Evolutionary conservation across 176 grass and related monocot genomes (phyloP).

Genomic region (Triticum timopheevii): DNA sequence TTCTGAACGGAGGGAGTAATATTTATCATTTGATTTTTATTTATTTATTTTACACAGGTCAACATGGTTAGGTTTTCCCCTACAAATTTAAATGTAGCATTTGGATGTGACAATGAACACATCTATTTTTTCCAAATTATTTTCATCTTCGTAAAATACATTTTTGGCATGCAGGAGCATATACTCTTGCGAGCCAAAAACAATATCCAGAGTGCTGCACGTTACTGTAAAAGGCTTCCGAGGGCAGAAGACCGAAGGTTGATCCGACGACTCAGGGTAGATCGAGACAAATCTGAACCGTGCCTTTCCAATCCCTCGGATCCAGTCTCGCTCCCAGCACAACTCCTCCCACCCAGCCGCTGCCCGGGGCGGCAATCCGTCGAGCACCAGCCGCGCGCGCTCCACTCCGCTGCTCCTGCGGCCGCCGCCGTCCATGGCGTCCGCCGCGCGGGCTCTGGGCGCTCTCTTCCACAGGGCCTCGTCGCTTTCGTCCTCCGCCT

Average conservation of each 20-base stretch:
- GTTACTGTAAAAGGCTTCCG: background rate
- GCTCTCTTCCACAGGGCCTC: constrained; percentile 45
- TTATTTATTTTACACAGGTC: too few relatives aligned
- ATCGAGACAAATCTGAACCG: constrained; percentile 2
- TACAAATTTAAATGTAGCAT: too few relatives aligned
- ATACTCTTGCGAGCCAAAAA: too few relatives aligned
- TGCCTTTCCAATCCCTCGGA: background rate
- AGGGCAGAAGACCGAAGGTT: background rate
- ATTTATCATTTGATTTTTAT: too few relatives aligned
- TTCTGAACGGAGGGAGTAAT: too few relatives aligned
- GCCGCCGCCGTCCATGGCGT: constrained; percentile 41
- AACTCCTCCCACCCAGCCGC: background rate
- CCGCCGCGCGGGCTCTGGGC: constrained; percentile 45
- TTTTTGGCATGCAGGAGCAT: too few relatives aligned
- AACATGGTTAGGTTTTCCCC: too few relatives aligned
- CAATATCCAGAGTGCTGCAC: too few relatives aligned
- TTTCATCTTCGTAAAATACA: too few relatives aligned
- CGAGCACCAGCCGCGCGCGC: constrained; percentile 34
- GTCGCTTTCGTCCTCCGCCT: constrained; percentile 23
- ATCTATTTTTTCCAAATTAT: too few relatives aligned
- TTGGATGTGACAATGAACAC: too few relatives aligned
- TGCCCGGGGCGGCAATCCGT: constrained; percentile 32
- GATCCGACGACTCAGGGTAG: constrained; percentile 23
- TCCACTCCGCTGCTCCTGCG: background rate
- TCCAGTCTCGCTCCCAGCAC: background rate